phyloP scores from a whole-genome alignment of 768 basidiomycete genomes.

The Tulasnella sp. region DNA sequence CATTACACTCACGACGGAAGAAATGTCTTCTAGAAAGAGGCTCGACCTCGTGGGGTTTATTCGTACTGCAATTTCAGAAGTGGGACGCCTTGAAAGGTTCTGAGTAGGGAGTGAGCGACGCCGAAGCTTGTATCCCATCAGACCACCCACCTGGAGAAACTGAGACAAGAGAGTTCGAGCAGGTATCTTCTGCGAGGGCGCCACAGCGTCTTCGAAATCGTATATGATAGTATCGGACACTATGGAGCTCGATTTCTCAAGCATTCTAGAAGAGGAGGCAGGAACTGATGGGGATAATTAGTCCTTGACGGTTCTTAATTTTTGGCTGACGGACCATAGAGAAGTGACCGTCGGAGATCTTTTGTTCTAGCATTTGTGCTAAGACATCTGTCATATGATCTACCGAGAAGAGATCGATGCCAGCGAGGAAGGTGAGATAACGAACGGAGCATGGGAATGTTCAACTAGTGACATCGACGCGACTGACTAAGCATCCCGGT shows the following conservation, averaged over 20 bases:
- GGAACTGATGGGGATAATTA: slow-evolving; percentile 51
- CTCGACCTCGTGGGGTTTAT: slow-evolving; percentile 63
- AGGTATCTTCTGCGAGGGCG: slow-evolving; percentile 51
- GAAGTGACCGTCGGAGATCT: neutral
- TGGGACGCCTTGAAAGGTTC: neutral
- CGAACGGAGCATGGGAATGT: neutral
- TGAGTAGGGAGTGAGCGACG: neutral
- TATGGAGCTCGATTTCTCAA: slow-evolving; percentile 64
- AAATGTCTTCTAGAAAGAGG: slow-evolving; percentile 62
- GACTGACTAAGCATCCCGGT: neutral
- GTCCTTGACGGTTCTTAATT: neutral
- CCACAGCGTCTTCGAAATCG: slow-evolving; percentile 84
- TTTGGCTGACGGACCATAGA: neutral
- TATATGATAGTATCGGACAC: slow-evolving; percentile 75
- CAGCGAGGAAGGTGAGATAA: neutral
- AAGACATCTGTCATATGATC: neutral
- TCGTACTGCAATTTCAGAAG: slow-evolving; percentile 42
- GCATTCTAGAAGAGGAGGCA: slow-evolving; percentile 72
- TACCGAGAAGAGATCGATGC: neutral
- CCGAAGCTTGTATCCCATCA: neutral
- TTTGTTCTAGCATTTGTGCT: neutral
- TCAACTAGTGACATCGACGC: neutral
- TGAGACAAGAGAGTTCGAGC: slow-evolving; percentile 53
- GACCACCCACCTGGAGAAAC: slow-evolving; percentile 51
- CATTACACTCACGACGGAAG: slow-evolving; percentile 47